Base-by-base conservation (phyloP, 2,329 filamentous ascomycete species). In the Colletotrichum lupini region DNA sequence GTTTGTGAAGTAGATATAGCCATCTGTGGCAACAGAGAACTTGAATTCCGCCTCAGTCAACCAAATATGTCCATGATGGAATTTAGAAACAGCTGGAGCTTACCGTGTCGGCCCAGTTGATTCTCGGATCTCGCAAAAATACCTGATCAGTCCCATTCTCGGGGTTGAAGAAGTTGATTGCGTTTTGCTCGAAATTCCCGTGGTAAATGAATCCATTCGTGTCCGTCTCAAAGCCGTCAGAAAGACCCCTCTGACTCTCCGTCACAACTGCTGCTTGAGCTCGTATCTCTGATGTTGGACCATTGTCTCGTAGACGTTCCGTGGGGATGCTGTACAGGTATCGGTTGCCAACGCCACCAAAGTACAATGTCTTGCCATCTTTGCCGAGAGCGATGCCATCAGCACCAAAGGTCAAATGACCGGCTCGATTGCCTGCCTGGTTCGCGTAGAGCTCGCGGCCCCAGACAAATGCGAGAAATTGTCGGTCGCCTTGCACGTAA, bases 161-260 rank as follows among this genome's bases (percentile, higher is more conserved):
- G 12, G 62, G 62, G 30, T 65, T 57, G 52, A 65, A 65, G 22
- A 65, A 55, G 30, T 65, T 65, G 11, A 65, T 22, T 19, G 62
- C 62, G 28, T 65, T 65, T 3, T 35, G 28, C 62, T 65, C 62
- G 11, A 65, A 56, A 4, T 65, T 65, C 1, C 62, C 62, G 14
- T 65, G 62, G 42, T 65, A 65, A 4, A 65, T 65, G 52, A 65
- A 65, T 7, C 62, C 62, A n/a, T 65, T 65, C 12, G 62, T 65
- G 14, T 65, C 62, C 5, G 62, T 65, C 32, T 65, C 62, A 14
- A 65, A 65, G 30, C 62, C 62, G 16, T 65, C 62, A 56, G 62
- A 56, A n/a, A 65, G 62, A 2, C 62, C 62, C 30, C 19, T 65
- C 22, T 65, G 62, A 8, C 62, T 65, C 30, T 35, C 49, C 16